phyloP scores from a whole-genome alignment of 108 stramenopile genomes.

The Thalassiosira profunda region DNA sequence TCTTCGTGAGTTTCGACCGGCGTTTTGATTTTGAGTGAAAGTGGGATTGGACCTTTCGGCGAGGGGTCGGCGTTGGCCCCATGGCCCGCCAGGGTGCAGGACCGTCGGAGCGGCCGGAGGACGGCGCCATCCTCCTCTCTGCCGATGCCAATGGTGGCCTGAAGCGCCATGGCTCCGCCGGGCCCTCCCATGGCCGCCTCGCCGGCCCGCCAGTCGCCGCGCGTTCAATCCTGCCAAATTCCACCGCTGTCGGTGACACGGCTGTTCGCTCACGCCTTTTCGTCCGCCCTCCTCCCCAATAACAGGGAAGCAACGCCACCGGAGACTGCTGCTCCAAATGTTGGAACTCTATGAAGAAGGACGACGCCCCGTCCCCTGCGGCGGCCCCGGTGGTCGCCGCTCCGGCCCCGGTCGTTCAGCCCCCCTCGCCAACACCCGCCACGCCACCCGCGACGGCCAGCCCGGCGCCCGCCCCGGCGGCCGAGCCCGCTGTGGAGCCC shows the following conservation, averaged over 20 bases:
- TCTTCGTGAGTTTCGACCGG: slow-evolving; percentile 72
- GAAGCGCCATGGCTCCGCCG: too few species aligned
- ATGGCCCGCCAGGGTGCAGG: not conserved
- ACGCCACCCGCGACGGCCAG: slow-evolving; percentile 10
- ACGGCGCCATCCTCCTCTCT: too few species aligned
- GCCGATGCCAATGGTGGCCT: not conserved
- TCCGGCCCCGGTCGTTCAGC: slow-evolving; percentile 12
- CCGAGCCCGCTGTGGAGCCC: slow-evolving; percentile 12
- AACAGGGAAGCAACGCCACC: slow-evolving; percentile 85
- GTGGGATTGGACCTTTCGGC: not conserved
- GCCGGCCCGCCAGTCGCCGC: not conserved
- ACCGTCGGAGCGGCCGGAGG: not conserved
- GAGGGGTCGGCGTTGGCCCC: not conserved
- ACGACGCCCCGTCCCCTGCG: slow-evolving; percentile 42
- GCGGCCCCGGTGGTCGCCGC: slow-evolving; percentile 8
- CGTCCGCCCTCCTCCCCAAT: not conserved
- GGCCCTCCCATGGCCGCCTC: too few species aligned
- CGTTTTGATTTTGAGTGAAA: not conserved
- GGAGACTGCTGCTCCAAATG: slow-evolving; percentile 93
- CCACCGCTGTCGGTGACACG: not conserved
- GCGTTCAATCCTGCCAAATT: slow-evolving; percentile 6
- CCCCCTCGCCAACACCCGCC: slow-evolving; percentile 8
- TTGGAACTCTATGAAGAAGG: slow-evolving; percentile 66
- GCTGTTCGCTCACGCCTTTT: slow-evolving; percentile 13
- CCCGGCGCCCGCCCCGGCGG: slow-evolving; percentile 8